Evolutionary conservation across 352 stramenopile genomes (phyloP).

Genomic region (Phytopythium litorale): DNA sequence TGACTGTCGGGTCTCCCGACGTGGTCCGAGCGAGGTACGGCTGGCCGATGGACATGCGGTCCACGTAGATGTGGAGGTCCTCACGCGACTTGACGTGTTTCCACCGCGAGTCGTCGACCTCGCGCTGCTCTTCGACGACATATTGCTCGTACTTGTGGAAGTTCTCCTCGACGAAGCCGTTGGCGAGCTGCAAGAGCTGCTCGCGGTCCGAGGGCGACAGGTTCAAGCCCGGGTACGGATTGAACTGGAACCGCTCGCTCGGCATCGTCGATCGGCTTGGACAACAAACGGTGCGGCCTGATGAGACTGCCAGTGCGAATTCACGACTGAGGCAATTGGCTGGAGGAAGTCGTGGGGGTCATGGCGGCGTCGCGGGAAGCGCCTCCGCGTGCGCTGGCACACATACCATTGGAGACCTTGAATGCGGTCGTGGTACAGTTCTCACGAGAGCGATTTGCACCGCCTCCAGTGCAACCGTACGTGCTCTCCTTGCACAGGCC

Average conservation of each 20-base stretch:
- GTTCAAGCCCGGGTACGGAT: constrained; percentile 19
- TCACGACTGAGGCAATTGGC: constrained; percentile 14
- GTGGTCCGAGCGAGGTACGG: background rate
- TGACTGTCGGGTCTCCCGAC: background rate
- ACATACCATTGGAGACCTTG: background rate
- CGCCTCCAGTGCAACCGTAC: background rate
- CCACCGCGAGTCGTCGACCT: constrained; percentile 29
- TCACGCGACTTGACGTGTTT: constrained; percentile 30
- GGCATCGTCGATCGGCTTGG: constrained; percentile 13
- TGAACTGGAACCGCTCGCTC: constrained; percentile 18
- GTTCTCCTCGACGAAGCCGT: constrained; percentile 29
- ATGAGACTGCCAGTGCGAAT: constrained; percentile 8
- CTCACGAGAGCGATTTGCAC: background rate
- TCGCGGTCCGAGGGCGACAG: constrained; percentile 20
- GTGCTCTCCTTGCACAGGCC: background rate
- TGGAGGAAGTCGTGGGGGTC: background rate
- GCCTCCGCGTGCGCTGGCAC: background rate
- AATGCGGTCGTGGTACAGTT: background rate
- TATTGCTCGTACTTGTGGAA: constrained; percentile 34
- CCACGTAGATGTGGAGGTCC: constrained; percentile 21
- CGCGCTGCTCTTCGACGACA: constrained; percentile 16
- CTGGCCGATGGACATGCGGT: constrained; percentile 11
- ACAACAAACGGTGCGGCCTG: background rate
- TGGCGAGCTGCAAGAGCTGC: constrained; percentile 19
- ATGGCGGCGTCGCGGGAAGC: background rate